These are phyloP conservation scores for Daldinia bambusicola DNA, from an alignment of 495 filamentous ascomycete genomes.

Conservation along the genomic window DNA sequence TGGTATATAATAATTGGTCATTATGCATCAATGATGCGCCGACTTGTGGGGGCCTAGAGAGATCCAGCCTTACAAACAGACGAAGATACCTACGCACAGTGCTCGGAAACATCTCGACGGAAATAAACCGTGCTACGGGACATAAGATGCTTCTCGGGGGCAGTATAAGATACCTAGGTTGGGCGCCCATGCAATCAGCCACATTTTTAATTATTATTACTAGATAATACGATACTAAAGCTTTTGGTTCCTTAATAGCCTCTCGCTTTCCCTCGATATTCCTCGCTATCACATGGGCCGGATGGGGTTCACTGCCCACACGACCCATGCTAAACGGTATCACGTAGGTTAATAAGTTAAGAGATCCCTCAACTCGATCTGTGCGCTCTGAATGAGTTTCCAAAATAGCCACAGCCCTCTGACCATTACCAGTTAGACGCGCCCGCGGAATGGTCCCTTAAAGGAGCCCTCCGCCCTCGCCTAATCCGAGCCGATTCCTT, in stretches of 20 bases:
- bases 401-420: constrained; percentile 24
- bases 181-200: constrained; percentile 19
- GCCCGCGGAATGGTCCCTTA: constrained; percentile 15
- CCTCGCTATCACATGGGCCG: constrained; percentile 16
- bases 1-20: constrained; percentile 18
- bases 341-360: constrained; percentile 6
- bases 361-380: constrained; percentile 21
- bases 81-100: constrained; percentile 22
- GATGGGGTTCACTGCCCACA: constrained; percentile 16
- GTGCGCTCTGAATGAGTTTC: constrained; percentile 16
- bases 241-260: constrained; percentile 27
- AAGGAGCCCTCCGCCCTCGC: constrained; percentile 36
- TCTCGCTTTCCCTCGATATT: not conserved
- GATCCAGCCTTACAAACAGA: constrained; percentile 32
- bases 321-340: constrained; percentile 12
- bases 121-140: constrained; percentile 24
- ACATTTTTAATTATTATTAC: constrained; percentile 12
- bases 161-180: constrained; percentile 5
- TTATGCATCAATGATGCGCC: constrained; percentile 23
- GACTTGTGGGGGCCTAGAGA: constrained; percentile 30
- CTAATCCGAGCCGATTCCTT: constrained; percentile 37
- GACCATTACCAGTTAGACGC: constrained; percentile 13
- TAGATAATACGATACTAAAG: not conserved
- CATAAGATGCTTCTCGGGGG: not conserved
- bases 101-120: constrained; percentile 16